Base-by-base conservation (phyloP, 495 filamentous ascomycete species). In the Aspergillus kassunensis region DNA sequence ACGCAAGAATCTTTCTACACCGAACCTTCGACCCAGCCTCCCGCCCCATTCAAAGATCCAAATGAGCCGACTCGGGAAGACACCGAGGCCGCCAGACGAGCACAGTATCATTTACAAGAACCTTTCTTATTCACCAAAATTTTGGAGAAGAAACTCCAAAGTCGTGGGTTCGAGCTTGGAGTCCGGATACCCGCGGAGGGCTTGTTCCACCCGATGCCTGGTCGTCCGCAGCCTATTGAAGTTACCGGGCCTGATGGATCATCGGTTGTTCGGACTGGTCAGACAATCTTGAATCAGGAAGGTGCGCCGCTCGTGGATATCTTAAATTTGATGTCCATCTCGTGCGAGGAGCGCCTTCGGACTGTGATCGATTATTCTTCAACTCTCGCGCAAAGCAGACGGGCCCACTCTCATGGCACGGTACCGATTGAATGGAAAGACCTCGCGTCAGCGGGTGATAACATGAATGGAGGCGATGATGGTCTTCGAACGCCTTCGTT, bases 251-350 rank as follows among this genome's bases (percentile, higher is more conserved):
- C 78, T 0, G 78, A 85, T 57, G 81, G 78, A 10, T 72, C 74
- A 2, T 73, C 74, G 10, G 75, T 83, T 2, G 60, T 76, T 13
- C 80, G 84, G 4, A 77, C 74, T 2, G 83, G 83, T 11, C 72
- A 79, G 50, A 78, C 74, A 1, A 80, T 82, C 2, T 74, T 88
- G n/a, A 78, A 91, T 18, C 82, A 82, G 13, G 71, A 79, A 21
- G 85, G 86, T 9, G 75, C 84, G 2, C 79, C 75, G 29, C 65
- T 93, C 27, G 82, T 83, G 12, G 88, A 95, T 44, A 82, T 95
- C 42, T 58, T 95, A 16, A 81, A 85, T 21, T 73, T 95, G 21
- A 47, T 95, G 25, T 91, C 88, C 8, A 77, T 93, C 25, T 84
- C 86, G 6, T 80, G 86, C 30, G 84, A 89, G 52, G 84, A 90